A percentile compares a stretch with the other conserved stretches of the same genome.
Conservation (phyloP, 2,329 filamentous ascomycete species). For the Dothidotthia symphoricarpi region DNA sequence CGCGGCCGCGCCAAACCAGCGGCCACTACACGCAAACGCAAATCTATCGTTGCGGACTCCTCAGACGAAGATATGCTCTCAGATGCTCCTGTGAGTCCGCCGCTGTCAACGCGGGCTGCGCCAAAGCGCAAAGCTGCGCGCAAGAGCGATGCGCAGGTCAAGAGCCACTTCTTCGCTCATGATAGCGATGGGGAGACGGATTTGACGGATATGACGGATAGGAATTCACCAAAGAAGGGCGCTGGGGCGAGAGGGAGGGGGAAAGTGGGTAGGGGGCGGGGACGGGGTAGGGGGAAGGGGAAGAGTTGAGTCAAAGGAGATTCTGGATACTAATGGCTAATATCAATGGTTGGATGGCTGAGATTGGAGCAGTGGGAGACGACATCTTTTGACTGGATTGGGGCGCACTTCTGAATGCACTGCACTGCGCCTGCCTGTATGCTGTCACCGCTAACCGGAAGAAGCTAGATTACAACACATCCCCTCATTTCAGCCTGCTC, state of each 20-base stretch:
- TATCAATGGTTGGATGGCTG: too few species aligned
- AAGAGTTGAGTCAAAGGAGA: not conserved
- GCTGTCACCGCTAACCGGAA: too few species aligned
- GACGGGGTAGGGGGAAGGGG: constrained; percentile 7
- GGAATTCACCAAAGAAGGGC: constrained; percentile 20
- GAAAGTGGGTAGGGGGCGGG: constrained; percentile 11
- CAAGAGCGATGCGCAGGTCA: constrained; percentile 32
- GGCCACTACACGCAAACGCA: constrained; percentile 6
- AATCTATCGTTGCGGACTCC: constrained; percentile 4
- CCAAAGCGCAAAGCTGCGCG: constrained; percentile 28
- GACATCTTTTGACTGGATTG: too few species aligned
- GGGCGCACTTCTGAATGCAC: too few species aligned
- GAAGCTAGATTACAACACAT: too few species aligned
- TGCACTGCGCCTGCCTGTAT: too few species aligned
- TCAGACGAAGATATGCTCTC: constrained; percentile 13
- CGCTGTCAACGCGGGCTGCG: constrained; percentile 11
- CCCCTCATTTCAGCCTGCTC: too few species aligned
- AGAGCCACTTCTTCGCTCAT: constrained; percentile 36
- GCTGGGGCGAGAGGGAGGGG: constrained; percentile 3
- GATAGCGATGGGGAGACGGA: constrained; percentile 37
- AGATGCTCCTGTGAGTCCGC: constrained; percentile 8
- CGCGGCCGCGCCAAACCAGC: constrained; percentile 8
- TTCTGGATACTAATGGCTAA: too few species aligned
- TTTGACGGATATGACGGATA: constrained; percentile 25
- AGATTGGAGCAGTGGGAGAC: too few species aligned